Evolutionary conservation across 2,329 filamentous ascomycete species (phyloP).

Genomic region (Fusarium temperatum): DNA sequence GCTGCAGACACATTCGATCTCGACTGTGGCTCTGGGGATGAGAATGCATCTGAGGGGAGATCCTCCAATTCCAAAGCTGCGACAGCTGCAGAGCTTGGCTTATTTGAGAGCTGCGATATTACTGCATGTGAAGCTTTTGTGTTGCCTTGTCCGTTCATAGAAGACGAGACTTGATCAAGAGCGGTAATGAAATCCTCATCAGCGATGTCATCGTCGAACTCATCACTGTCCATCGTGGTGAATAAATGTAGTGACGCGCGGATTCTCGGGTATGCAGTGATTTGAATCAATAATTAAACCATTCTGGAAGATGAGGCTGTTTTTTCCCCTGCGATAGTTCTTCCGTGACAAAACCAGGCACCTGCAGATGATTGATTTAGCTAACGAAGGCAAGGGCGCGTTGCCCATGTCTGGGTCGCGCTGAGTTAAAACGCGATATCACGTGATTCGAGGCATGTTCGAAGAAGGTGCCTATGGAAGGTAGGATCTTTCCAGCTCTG

Average conservation of each 20-base stretch:
- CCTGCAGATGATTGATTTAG: neutral
- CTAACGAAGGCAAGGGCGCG: slow-evolving; percentile 11
- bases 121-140: slow-evolving; percentile 1
- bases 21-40: slow-evolving; percentile 57
- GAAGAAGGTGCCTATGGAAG: neutral
- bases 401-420: slow-evolving; percentile 1
- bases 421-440: slow-evolving; percentile 41
- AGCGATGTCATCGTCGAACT: slow-evolving; percentile 70
- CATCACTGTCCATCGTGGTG: slow-evolving; percentile 63
- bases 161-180: slow-evolving; percentile 60
- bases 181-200: slow-evolving; percentile 73
- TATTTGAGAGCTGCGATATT: neutral
- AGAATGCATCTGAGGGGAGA: slow-evolving; percentile 74
- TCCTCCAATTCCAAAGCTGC: slow-evolving; percentile 59
- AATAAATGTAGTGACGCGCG: neutral
- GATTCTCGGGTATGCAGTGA: neutral
- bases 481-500: neutral
- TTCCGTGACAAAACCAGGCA: neutral
- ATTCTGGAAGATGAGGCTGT: neutral
- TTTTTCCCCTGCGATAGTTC: neutral
- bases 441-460: slow-evolving; percentile 6
- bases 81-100: slow-evolving; percentile 16
- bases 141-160: slow-evolving; percentile 27
- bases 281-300: slow-evolving; percentile 1
- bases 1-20: slow-evolving; percentile 19